Base-by-base conservation (phyloP, 441 rosid genomes). In the Euphorbia schlechtendalii region DNA sequence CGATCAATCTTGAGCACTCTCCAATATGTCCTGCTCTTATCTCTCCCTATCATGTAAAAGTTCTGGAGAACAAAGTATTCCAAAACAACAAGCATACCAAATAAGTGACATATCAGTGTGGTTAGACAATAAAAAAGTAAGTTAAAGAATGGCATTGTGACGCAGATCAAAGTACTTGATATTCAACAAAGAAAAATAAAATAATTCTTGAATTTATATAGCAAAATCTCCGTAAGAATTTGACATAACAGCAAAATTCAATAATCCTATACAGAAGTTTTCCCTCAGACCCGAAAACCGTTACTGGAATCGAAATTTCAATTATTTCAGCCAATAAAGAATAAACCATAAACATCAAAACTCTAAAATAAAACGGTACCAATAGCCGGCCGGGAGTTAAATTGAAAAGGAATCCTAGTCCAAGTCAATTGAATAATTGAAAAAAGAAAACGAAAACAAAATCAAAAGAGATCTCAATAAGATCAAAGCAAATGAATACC, bases 31-130 rank as follows among this genome's bases (percentile, higher is more conserved):
- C 89, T 85, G 71, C 82, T 83, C 78, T 84, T 86, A 73, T 90
- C 89, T 83, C 97, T 83, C 70, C 97, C 97, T 70, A 93, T 83
- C 95, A 90, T 86, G 70, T 93, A 90, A 82, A 87, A 90, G 49
- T 84, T 88, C 98, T 93, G 86, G 59, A 59, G 20, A 61, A 64
- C 4, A 73, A 8, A 70, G 60, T 20, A 73, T 67, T 20, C 11
- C 13, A 11, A 28, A 25, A 61, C 48, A 72, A 10, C 24, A 70
- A n/a, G 57, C 45, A 46, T 45, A 5, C 3, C 36, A n/a, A 25
- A 66, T 46, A 7, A 57, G 21, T 43, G 22, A 36, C 20, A 54
- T 12, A 28, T 30, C 11, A 56, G 25, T 20, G 21, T 51, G 56
- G 27, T 20, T 20, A 51, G 27, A 0, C 14, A 32, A 3, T 18